These are phyloP conservation scores for Teratosphaeria destructans DNA, from an alignment of 2,329 filamentous ascomycete genomes.

Conservation along the genomic window DNA sequence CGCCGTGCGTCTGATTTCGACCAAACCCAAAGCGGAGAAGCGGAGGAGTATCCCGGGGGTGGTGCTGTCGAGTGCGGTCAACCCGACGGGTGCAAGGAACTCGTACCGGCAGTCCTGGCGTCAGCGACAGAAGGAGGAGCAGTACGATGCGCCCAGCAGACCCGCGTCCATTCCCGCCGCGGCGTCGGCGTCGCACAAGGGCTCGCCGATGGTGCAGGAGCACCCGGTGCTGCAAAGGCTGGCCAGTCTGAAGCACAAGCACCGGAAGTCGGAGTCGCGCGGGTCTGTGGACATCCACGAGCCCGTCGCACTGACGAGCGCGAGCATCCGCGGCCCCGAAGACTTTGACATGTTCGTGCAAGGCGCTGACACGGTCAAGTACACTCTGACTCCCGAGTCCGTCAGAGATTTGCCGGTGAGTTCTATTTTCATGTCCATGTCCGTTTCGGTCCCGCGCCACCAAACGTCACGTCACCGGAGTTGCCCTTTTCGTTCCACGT, in stretches of 20 bases:
- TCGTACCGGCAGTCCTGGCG: slow-evolving; percentile 5
- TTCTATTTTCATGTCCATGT: slow-evolving; percentile 3
- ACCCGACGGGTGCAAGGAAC: slow-evolving; percentile 1
- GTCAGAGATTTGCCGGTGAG: slow-evolving; percentile 36
- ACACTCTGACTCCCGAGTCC: slow-evolving; percentile 38
- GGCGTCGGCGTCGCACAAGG: not conserved
- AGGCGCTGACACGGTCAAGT: slow-evolving; percentile 39
- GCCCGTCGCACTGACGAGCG: slow-evolving; percentile 19
- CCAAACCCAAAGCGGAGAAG: slow-evolving; percentile 2
- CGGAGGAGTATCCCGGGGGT: slow-evolving; percentile 12
- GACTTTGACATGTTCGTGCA: slow-evolving; percentile 41
- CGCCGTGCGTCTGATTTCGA: not conserved
- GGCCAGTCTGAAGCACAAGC: slow-evolving; percentile 11
- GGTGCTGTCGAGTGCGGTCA: slow-evolving; percentile 5
- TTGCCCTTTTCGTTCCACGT: not conserved
- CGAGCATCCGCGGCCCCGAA: slow-evolving; percentile 24
- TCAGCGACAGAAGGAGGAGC: slow-evolving; percentile 2
- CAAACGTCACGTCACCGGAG: not conserved
- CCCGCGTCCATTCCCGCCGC: not conserved
- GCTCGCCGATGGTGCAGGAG: slow-evolving; percentile 11
- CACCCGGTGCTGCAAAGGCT: slow-evolving; percentile 19
- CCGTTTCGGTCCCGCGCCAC: not conserved
- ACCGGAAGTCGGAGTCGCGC: slow-evolving; percentile 1
- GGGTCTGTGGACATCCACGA: slow-evolving; percentile 3
- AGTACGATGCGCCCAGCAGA: not conserved